A percentile compares a stretch with the other conserved stretches of the same genome.
These are phyloP conservation scores for Candida mattraensis DNA, from an alignment of 805 yeast genomes.

Conservation along the genomic window DNA sequence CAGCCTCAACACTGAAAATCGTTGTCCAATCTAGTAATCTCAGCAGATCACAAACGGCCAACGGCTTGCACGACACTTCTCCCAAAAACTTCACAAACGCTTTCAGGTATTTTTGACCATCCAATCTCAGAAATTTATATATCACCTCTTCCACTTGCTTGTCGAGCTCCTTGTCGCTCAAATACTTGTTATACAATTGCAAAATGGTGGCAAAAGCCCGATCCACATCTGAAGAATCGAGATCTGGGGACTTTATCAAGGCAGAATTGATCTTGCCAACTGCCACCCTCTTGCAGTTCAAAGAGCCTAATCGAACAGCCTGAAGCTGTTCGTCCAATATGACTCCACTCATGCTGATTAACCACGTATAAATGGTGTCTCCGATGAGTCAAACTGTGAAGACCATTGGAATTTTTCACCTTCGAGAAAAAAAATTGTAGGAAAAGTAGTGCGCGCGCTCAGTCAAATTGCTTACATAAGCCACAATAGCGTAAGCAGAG, in stretches of 20 bases:
- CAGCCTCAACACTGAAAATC: conserved; percentile 32
- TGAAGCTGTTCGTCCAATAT: conserved; percentile 17
- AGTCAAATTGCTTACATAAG: no score
- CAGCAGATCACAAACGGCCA: conserved; percentile 57
- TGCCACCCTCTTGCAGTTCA: conserved; percentile 36
- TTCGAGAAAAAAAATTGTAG: no score
- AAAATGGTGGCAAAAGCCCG: conserved; percentile 39
- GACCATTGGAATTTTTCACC: no score
- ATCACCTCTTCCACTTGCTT: conserved; percentile 42
- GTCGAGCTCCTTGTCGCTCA: conserved; percentile 52
- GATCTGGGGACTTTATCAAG: conserved; percentile 19
- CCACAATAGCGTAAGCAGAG: no score
- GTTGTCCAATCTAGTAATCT: conserved; percentile 60
- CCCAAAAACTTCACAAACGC: conserved; percentile 41
- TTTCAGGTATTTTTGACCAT: conserved; percentile 29
- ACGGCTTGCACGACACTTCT: conserved; percentile 31
- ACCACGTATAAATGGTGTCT: no score
- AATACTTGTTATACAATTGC: conserved; percentile 46
- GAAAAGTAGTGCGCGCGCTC: no score
- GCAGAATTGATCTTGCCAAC: conserved; percentile 33
- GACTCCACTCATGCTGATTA: no score
- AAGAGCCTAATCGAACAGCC: conserved; percentile 33
- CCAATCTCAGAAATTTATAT: conserved; percentile 32
- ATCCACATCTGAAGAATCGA: conserved; percentile 26
- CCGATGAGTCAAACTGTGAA: no score